Evolutionary conservation across 2,329 filamentous ascomycete genomes (phyloP).

Genomic region (Alternaria brassicicola): DNA sequence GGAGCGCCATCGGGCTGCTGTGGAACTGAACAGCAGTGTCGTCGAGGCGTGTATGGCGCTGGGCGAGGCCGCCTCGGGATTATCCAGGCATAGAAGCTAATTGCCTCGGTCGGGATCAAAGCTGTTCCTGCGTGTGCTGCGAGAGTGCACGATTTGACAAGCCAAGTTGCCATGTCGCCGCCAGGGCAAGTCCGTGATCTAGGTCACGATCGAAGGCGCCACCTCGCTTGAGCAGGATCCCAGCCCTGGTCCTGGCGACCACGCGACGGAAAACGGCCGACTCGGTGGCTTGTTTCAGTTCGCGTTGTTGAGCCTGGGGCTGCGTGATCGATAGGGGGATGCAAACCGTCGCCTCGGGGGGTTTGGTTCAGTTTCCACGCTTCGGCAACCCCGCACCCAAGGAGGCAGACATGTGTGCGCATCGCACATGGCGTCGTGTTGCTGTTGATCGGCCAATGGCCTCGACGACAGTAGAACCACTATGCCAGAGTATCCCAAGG

Average conservation of each 20-base stretch:
- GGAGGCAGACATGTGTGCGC: not conserved
- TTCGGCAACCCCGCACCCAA: slow-evolving; percentile 7
- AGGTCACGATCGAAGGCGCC: slow-evolving; percentile 6
- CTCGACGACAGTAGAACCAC: not conserved
- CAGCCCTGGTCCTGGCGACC: slow-evolving; percentile 8
- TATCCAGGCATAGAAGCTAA: not conserved
- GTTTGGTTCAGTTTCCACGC: not conserved
- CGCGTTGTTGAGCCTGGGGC: slow-evolving; percentile 3
- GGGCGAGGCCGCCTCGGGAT: not conserved
- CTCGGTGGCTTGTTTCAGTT: slow-evolving; percentile 15
- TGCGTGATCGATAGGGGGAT: slow-evolving; percentile 12
- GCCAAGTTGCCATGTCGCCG: not conserved
- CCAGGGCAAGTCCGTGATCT: slow-evolving; percentile 4
- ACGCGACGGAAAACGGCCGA: slow-evolving; percentile 5
- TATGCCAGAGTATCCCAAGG: not conserved
- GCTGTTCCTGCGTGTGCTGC: not conserved
- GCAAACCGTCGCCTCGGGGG: not conserved
- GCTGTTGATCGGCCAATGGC: not conserved
- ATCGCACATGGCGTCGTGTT: not conserved
- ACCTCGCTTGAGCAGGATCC: slow-evolving; percentile 8
- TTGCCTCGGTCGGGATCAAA: not conserved
- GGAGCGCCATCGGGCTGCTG: not conserved
- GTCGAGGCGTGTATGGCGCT: not conserved
- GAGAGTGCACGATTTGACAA: not conserved
- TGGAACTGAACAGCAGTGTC: not conserved